phyloP scores from a whole-genome alignment of 129 eudicot genomes.

The Scalesia atractyloides region DNA sequence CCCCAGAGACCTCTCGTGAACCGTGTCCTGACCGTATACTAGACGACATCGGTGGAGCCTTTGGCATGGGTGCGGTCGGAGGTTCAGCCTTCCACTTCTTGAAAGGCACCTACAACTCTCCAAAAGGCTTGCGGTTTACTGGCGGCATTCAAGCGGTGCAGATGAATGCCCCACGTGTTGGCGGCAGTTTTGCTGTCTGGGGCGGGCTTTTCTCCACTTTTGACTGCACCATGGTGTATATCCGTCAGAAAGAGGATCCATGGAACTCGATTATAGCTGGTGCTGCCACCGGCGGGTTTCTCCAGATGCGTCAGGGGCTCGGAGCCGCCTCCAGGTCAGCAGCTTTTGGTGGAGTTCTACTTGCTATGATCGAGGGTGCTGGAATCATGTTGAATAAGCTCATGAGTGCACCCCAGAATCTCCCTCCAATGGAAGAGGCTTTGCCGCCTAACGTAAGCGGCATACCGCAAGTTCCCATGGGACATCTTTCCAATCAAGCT shows the following conservation, averaged over 20 bases:
- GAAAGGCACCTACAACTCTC: conserved; percentile 71
- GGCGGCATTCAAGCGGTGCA: conserved; percentile 82
- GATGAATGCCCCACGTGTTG: conserved; percentile 85
- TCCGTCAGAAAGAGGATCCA: conserved; percentile 90
- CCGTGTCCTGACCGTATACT: conserved; percentile 86
- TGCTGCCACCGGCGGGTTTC: conserved; percentile 93
- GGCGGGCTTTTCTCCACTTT: conserved; percentile 90
- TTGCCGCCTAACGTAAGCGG: conserved; percentile 45
- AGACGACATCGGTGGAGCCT: conserved; percentile 80
- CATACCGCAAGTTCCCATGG: conserved; percentile 52
- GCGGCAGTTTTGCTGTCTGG: conserved; percentile 97
- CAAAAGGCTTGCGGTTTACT: conserved; percentile 59
- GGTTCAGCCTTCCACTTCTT: conserved; percentile 86
- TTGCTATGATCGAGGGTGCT: conserved; percentile 89
- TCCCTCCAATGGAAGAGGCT: conserved; percentile 65
- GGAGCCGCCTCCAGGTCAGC: conserved; percentile 71
- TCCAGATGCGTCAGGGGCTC: conserved; percentile 79
- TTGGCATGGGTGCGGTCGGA: conserved; percentile 90
- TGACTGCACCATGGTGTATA: conserved; percentile 83
- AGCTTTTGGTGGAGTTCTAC: conserved; percentile 75
- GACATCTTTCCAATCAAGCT: conserved; percentile 52
- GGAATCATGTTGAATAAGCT: conserved; percentile 82
- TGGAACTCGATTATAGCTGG: conserved; percentile 95
- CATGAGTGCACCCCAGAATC: conserved; percentile 69
- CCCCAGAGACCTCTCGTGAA: conserved; percentile 82